Evolutionary conservation across 108 stramenopile genomes (phyloP).

Genomic region (Fistulifera pelliculosa): DNA sequence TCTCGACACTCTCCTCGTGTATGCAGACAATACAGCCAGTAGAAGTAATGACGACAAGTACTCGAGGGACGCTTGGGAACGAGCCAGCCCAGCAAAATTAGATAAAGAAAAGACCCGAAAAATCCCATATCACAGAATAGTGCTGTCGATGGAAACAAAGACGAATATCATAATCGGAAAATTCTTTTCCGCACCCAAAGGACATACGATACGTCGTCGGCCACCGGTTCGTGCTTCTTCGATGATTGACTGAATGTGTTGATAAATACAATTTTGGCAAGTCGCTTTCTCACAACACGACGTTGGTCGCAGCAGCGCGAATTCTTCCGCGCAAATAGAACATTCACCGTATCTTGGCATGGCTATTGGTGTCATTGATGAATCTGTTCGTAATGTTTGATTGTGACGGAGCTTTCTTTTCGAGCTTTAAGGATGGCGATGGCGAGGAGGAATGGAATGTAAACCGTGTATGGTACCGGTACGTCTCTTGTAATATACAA

Average conservation of each 20-base stretch:
- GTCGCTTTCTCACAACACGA: constrained; percentile 6
- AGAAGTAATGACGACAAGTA: neutral
- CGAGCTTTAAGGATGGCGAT: no score
- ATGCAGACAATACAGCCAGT: constrained; percentile 9
- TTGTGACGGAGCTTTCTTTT: no score
- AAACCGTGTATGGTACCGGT: no score
- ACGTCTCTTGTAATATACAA: no score
- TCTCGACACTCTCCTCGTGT: constrained; percentile 5
- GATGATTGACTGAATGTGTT: constrained; percentile 13
- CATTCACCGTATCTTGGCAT: no score
- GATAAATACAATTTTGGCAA: constrained; percentile 15
- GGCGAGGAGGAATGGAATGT: no score
- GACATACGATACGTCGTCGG: constrained; percentile 10
- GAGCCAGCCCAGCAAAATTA: neutral
- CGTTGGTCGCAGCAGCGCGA: no score
- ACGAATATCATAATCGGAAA: constrained; percentile 9
- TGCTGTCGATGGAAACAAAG: constrained; percentile 9
- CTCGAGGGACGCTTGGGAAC: neutral
- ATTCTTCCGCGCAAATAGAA: no score
- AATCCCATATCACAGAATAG: neutral
- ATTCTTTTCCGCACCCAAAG: constrained; percentile 9
- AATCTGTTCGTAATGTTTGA: no score
- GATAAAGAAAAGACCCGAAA: neutral
- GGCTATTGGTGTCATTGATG: no score
- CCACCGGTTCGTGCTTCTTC: constrained; percentile 16